Conservation (phyloP, 2,329 filamentous ascomycete genomes). For the Diaporthe citrichinensis region DNA sequence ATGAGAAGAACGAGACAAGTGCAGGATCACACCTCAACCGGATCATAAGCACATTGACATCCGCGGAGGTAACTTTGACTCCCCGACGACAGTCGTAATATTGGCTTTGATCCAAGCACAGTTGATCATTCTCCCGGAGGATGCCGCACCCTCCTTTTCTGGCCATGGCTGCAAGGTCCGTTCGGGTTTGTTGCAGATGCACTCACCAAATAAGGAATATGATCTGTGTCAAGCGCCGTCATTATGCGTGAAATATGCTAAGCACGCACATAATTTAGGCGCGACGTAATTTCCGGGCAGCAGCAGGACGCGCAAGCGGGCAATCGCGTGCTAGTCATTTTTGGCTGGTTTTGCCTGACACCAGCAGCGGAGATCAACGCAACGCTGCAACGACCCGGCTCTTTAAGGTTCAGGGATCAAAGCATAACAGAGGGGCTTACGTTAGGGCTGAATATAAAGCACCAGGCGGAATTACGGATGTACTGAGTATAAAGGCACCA, state of each 20-base stretch:
- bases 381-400: not conserved
- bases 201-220: not conserved
- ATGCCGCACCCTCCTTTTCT: no score
- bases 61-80: no score
- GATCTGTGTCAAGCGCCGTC: not conserved
- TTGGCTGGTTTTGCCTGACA: not conserved
- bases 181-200: not conserved
- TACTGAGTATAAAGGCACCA: not conserved
- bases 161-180: not conserved
- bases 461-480: not conserved
- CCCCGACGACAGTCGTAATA: no score
- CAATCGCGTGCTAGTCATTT: not conserved
- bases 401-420: conserved; percentile 16
- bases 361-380: not conserved
- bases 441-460: not conserved
- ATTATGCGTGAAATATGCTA: no score
- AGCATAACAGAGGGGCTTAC: not conserved
- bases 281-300: conserved; percentile 4
- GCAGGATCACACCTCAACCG: no score
- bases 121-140: not conserved
- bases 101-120: no score
- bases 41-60: no score
- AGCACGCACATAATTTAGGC: not conserved
- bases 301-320: conserved; percentile 11
- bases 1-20: no score